Evolutionary conservation across 2,329 filamentous ascomycete genomes (phyloP).

Genomic region (Atkinsonella hypoxylon): DNA sequence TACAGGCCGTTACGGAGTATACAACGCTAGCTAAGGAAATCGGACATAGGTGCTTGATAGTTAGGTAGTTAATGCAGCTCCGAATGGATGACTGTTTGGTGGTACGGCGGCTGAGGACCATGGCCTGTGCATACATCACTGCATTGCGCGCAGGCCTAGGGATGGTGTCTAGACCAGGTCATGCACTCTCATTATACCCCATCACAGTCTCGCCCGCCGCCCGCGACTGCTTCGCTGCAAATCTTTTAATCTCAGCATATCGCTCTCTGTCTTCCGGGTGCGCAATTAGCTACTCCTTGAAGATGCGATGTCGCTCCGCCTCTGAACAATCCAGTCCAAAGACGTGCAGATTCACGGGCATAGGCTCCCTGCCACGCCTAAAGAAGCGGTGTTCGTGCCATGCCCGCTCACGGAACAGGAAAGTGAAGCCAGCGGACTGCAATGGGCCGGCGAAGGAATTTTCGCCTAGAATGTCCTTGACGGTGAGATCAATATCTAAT

Average conservation of each 20-base stretch:
- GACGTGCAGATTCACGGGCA: constrained; percentile 33
- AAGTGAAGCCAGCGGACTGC: constrained; percentile 31
- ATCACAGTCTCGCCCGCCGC: constrained; percentile 19
- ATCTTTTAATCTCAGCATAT: constrained; percentile 28
- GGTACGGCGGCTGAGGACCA: too few species aligned
- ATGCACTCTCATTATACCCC: constrained; percentile 24
- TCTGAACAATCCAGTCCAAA: constrained; percentile 31
- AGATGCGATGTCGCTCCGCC: constrained; percentile 26
- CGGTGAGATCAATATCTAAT: constrained; percentile 39
- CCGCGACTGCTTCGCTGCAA: constrained; percentile 19
- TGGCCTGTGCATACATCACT: not conserved
- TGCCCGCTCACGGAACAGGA: constrained; percentile 30
- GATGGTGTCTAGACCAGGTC: too few species aligned
- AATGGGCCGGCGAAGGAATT: constrained; percentile 29
- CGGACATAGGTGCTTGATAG: too few species aligned
- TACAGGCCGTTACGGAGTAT: too few species aligned
- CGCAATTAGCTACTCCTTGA: constrained; percentile 28
- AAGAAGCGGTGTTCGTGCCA: constrained; percentile 40
- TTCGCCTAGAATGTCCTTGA: constrained; percentile 28
- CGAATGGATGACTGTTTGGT: too few species aligned
- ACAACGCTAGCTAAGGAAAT: too few species aligned
- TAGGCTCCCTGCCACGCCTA: constrained; percentile 18
- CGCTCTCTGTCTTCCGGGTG: constrained; percentile 25
- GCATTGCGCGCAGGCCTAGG: too few species aligned
- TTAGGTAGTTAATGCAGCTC: too few species aligned